Evolutionary conservation across 352 stramenopile genomes (phyloP), one percentile per base, ranked within the genome.

Genomic region (Globisporangium cederbergense): DNA sequence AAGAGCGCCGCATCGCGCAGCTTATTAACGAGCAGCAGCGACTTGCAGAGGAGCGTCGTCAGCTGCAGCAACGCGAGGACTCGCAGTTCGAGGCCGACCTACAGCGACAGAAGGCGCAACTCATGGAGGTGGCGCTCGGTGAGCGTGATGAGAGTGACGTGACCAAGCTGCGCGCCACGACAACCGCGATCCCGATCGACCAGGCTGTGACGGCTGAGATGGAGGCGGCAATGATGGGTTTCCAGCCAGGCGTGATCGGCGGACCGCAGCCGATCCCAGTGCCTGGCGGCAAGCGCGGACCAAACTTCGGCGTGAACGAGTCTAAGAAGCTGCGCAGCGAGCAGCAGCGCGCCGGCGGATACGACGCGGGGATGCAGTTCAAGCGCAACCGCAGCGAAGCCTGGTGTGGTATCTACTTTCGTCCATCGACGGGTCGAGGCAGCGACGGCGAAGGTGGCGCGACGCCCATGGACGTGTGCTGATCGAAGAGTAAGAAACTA

Each of bases 181-280:
- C 86, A 22, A 95, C 86, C 0, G 84, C 84, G 10, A 80, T 93
- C 58, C 86, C 86, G 4, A 95, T 95, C 61, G 86, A 95, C 59
- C 86, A 95, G 68, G 77, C 86, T 2, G 79, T 95, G n/a, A 92
- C 83, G 2, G 86, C 86, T 13, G 86, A 95, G 64, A 95, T 95
- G 86, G 86, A 95, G 63, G 86, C 86, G 0, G 86, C 86, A 4
- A 95, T 95, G 86, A 91, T 95, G 79, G 86, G 86, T 7, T 93
- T 95, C 65, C 84, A 93, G 64, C 86, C 86, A 3, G 84, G 86
- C 10, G 75, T 86, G 3, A 67, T 90, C 60, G 85, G 83, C 9
- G 86, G 84, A 0, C 83, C 86, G 18, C 86, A 95, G 68, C 86
- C 86, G 0, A 64, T 92, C 13, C 86, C 86, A 0, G 84, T 95